Conservation (phyloP, 2,329 filamentous ascomycete species). For the Ceratocystis lukuohia region DNA sequence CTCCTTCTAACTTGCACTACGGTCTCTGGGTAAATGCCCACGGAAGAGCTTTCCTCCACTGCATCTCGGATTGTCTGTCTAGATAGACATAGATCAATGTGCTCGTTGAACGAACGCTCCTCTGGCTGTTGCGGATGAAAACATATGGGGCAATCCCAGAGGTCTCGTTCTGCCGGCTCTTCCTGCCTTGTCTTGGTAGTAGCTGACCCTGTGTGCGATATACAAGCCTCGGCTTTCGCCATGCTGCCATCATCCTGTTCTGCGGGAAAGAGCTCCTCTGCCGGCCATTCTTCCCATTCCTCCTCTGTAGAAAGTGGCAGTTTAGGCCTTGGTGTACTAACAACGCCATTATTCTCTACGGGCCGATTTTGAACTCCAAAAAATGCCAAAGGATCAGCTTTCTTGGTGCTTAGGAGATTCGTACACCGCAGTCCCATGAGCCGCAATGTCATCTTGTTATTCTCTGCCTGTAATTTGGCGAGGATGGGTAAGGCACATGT, state of each 20-base stretch:
- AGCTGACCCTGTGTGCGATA: neutral
- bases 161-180: constrained; percentile 32
- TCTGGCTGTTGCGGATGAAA: constrained; percentile 58
- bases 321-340: neutral
- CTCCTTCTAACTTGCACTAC: constrained; percentile 19
- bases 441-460: constrained; percentile 63
- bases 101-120: constrained; percentile 70
- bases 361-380: constrained; percentile 49
- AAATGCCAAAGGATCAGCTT: constrained; percentile 60
- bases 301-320: constrained; percentile 25
- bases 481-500: constrained; percentile 71
- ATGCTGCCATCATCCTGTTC: neutral
- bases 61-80: constrained; percentile 73
- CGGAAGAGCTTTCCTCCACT: constrained; percentile 39
- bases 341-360: neutral
- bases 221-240: neutral
- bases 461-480: constrained; percentile 68
- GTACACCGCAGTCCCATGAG: constrained; percentile 85
- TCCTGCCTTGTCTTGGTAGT: neutral
- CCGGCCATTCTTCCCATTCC: constrained; percentile 55
- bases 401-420: constrained; percentile 74
- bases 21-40: constrained; percentile 24
- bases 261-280: constrained; percentile 31
- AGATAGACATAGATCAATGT: constrained; percentile 86
- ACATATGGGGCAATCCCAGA: constrained; percentile 86